phyloP scores from a whole-genome alignment of 2,329 filamentous ascomycete species.

The Purpureocillium lavendulum region DNA sequence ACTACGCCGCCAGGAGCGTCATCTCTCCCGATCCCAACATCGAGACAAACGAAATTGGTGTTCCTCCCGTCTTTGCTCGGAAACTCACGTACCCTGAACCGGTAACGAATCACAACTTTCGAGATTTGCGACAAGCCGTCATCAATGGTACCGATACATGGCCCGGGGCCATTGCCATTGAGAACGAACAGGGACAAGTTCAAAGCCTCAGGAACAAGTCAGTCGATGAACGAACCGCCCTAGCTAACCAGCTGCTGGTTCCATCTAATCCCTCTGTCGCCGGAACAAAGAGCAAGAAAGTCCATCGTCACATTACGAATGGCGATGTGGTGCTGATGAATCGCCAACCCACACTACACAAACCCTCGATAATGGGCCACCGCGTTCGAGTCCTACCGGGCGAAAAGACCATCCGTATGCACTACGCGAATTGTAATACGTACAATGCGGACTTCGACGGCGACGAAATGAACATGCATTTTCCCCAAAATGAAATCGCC shows the following conservation, averaged over 20 bases:
- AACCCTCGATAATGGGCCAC: slow-evolving; percentile 98
- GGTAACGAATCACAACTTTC: slow-evolving; percentile 94
- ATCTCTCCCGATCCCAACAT: slow-evolving; percentile 98
- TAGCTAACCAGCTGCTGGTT: slow-evolving; percentile 92
- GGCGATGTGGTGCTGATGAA: slow-evolving; percentile 99
- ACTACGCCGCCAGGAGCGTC: slow-evolving; percentile 93
- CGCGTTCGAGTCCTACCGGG: slow-evolving; percentile 83
- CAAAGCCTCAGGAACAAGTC: slow-evolving; percentile 83
- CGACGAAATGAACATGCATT: slow-evolving; percentile 99
- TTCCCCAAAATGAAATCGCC: slow-evolving; percentile 95
- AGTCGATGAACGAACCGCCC: slow-evolving; percentile 74
- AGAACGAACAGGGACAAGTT: slow-evolving; percentile 91
- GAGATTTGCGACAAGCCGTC: slow-evolving; percentile 90
- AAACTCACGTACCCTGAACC: slow-evolving; percentile 96
- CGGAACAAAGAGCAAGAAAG: slow-evolving; percentile 84
- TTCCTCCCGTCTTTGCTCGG: slow-evolving; percentile 93
- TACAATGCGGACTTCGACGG: slow-evolving; percentile 99
- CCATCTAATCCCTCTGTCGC: slow-evolving; percentile 68
- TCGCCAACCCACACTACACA: slow-evolving; percentile 93
- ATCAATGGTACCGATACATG: slow-evolving; percentile 91
- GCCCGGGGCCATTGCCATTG: slow-evolving; percentile 89
- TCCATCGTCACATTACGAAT: slow-evolving; percentile 90
- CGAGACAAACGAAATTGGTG: slow-evolving; percentile 97
- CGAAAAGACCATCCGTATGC: slow-evolving; percentile 98
- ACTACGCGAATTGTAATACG: slow-evolving; percentile 98